Evolutionary conservation across 331 rosid species (phyloP).

Genomic region (Malus hybrid): DNA sequence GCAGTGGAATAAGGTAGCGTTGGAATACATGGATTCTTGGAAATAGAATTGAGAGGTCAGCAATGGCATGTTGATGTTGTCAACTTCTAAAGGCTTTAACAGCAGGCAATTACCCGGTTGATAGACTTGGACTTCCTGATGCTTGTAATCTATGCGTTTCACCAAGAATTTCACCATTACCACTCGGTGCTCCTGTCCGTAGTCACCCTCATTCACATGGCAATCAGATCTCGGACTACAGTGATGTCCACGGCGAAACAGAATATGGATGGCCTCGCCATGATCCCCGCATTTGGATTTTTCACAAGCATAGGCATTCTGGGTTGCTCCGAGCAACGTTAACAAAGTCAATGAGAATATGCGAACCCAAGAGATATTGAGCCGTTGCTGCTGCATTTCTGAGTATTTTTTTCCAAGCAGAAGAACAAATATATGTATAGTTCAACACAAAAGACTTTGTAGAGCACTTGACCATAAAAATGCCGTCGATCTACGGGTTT

Average conservation of each 20-base stretch:
- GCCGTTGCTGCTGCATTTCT: not conserved
- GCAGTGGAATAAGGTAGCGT: constrained; percentile 1
- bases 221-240: not conserved
- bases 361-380: not conserved
- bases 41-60: not conserved
- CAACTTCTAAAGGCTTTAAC: not conserved
- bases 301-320: not conserved
- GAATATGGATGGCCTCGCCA: not conserved
- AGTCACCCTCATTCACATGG: not conserved
- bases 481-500: too few species aligned
- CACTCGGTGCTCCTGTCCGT: not conserved
- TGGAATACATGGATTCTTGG: not conserved
- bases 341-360: not conserved
- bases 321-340: too few species aligned
- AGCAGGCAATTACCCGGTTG: not conserved
- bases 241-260: not conserved
- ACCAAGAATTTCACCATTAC: constrained; percentile 1
- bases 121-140: not conserved
- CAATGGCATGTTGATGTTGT: not conserved
- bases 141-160: not conserved
- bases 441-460: too few species aligned
- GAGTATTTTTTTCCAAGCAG: not conserved
- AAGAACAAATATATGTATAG: too few species aligned
- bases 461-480: too few species aligned
- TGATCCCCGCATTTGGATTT: not conserved